phyloP scores from a whole-genome alignment of 2,329 filamentous ascomycete species.

The Venturia effusa region DNA sequence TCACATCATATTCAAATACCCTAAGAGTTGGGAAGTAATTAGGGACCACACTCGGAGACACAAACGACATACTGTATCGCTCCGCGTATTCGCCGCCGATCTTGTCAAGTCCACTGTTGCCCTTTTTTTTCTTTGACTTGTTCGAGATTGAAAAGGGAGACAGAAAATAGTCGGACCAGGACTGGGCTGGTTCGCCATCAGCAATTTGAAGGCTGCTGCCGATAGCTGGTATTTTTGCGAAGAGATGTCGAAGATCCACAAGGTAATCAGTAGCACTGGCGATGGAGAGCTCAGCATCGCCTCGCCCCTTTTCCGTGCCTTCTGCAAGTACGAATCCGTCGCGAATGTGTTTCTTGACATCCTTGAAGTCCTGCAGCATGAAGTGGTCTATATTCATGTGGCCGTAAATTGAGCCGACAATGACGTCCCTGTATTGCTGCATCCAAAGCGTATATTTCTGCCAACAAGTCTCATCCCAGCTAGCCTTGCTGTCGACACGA shows the following conservation, averaged over 20 bases:
- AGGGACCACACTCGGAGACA: constrained; percentile 80
- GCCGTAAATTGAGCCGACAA: constrained; percentile 69
- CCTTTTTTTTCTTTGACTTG: constrained; percentile 42
- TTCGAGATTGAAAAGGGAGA: constrained; percentile 17
- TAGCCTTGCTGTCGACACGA: constrained; percentile 69
- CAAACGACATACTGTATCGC: constrained; percentile 69
- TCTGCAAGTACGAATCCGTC: constrained; percentile 21
- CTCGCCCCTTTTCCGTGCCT: constrained; percentile 36
- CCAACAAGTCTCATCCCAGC: constrained; percentile 97
- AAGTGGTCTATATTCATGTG: constrained; percentile 99
- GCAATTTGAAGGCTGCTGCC: constrained; percentile 18
- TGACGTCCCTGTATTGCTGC: constrained; percentile 80
- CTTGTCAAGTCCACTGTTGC: constrained; percentile 40
- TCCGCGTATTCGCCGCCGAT: constrained; percentile 77
- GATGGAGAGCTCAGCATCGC: constrained; percentile 22
- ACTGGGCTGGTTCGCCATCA: constrained; percentile 16
- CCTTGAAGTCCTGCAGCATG: constrained; percentile 73
- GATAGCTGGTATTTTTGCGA: constrained; percentile 61
- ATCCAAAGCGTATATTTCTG: constrained; percentile 93
- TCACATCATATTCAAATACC: constrained; percentile 92
- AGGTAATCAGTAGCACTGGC: constrained; percentile 71
- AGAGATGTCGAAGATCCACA: constrained; percentile 62
- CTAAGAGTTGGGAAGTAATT: constrained; percentile 84
- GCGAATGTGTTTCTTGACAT: constrained; percentile 52
- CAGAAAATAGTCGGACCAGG: not conserved